phyloP scores from a whole-genome alignment of 2,329 filamentous ascomycete species.

The Thielaviopsis euricoi region DNA sequence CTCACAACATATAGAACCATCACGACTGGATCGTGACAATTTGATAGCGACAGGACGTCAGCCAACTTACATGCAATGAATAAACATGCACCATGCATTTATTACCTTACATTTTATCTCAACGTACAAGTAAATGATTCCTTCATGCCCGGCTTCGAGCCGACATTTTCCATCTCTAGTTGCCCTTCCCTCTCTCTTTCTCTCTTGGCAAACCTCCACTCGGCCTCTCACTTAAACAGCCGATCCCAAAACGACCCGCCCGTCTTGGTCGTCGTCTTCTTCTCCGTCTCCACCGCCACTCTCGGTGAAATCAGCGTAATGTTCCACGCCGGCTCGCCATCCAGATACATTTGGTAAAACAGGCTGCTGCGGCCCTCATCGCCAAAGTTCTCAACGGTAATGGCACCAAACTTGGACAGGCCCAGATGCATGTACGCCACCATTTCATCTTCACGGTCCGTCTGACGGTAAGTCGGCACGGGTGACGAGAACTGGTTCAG shows the following conservation, averaged over 20 bases:
- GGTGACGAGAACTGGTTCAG: conserved; percentile 90
- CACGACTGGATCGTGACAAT: not conserved
- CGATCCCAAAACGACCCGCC: conserved; percentile 9
- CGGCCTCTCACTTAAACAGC: not conserved
- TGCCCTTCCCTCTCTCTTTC: too few relatives aligned
- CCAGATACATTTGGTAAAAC: conserved; percentile 66
- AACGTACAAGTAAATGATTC: not conserved
- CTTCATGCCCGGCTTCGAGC: not conserved
- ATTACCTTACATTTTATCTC: not conserved
- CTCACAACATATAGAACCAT: not conserved
- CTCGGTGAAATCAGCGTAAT: conserved; percentile 24
- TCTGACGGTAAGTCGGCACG: conserved; percentile 65
- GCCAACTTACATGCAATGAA: not conserved
- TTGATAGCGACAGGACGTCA: too few relatives aligned
- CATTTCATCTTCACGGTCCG: conserved; percentile 64
- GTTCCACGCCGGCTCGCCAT: conserved; percentile 67
- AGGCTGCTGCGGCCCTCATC: conserved; percentile 54
- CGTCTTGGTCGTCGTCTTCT: conserved; percentile 2
- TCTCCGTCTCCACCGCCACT: not conserved
- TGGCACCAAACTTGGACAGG: conserved; percentile 73
- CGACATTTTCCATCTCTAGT: not conserved
- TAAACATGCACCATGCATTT: not conserved
- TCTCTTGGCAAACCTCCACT: too few relatives aligned
- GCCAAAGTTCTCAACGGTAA: conserved; percentile 57
- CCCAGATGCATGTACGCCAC: conserved; percentile 77